phyloP scores from a whole-genome alignment of 2,329 filamentous ascomycete genomes.

The Nothopassalora personata region DNA sequence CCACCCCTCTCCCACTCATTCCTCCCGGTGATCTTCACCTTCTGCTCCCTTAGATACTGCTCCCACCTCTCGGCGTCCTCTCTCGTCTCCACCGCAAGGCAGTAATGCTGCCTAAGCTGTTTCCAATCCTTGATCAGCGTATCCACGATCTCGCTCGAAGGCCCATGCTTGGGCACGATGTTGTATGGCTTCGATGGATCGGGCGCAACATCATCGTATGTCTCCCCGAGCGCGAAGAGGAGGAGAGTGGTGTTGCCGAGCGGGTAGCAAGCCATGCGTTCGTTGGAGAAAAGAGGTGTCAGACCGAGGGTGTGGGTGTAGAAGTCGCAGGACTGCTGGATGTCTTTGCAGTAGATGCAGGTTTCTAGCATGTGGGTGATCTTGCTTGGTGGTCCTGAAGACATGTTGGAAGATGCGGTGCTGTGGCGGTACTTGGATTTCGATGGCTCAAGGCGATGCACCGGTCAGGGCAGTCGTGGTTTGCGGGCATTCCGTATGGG shows the following conservation, averaged over 20 bases:
- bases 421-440: neutral
- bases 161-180: constrained; percentile 11
- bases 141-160: neutral
- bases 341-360: constrained; percentile 12
- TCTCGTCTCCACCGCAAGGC: constrained; percentile 8
- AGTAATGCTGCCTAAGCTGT: constrained; percentile 10
- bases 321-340: constrained; percentile 4
- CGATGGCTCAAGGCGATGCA: neutral
- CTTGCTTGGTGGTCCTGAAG: neutral
- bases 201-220: constrained; percentile 3
- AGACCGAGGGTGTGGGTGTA: constrained; percentile 10
- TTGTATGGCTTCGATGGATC: constrained; percentile 3
- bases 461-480: neutral
- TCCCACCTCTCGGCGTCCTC: constrained; percentile 9
- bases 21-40: constrained; percentile 4
- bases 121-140: constrained; percentile 1
- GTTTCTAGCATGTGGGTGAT: constrained; percentile 13
- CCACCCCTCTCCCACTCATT: constrained; percentile 12
- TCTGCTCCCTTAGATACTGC: constrained; percentile 1
- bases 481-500: neutral
- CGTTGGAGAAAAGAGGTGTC: constrained; percentile 4
- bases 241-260: constrained; percentile 9
- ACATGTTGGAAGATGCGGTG: constrained; percentile 1
- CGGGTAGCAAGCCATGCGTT: constrained; percentile 10
- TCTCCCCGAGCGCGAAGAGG: constrained; percentile 10